phyloP scores from a whole-genome alignment of 2,329 filamentous ascomycete species.

The Penicillium sp. region DNA sequence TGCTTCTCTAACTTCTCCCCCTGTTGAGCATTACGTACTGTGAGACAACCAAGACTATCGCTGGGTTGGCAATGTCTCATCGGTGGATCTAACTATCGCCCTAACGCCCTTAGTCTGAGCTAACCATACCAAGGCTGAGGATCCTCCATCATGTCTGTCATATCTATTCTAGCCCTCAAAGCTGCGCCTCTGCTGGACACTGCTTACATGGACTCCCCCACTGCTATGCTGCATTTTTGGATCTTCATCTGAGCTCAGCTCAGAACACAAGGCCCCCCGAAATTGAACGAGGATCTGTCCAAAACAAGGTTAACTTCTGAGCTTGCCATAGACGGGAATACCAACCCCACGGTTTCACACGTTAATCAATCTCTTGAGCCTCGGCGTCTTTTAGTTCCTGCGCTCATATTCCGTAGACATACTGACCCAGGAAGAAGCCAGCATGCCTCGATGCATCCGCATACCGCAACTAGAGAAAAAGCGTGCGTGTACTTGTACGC shows the following conservation, averaged over 20 bases:
- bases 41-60: constrained; percentile 1
- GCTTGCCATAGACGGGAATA: background rate
- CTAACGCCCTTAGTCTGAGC: constrained; percentile 16
- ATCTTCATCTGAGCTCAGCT: constrained; percentile 2
- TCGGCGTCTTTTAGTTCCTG: background rate
- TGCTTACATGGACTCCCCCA: background rate
- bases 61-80: constrained; percentile 21
- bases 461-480: background rate
- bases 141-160: background rate
- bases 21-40: constrained; percentile 19
- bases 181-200: too few relatives aligned
- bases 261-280: background rate
- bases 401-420: too few relatives aligned
- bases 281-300: constrained; percentile 3
- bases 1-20: too few relatives aligned
- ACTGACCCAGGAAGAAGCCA: too few relatives aligned
- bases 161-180: background rate
- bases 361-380: background rate
- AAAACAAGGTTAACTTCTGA: background rate
- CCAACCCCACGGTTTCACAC: background rate
- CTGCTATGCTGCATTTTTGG: constrained; percentile 12
- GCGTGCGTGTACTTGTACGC: background rate
- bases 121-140: constrained; percentile 5
- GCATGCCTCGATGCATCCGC: background rate
- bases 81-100: constrained; percentile 21